A percentile compares a stretch with the other conserved stretches of the same genome.
phyloP scores from a whole-genome alignment of 345 rosid genomes.

The rapeseed (Brassica napus) region Da-Ae NC_063447.1:6360001-6360500 shows the following conservation, averaged over 20 bases:
- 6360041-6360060: constrained; percentile 69
- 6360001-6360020: constrained; percentile 94
- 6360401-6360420: not conserved
- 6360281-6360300: constrained; percentile 78
- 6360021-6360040: constrained; percentile 76
- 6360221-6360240: constrained; percentile 67
- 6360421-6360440: not conserved
- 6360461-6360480: too few species aligned
- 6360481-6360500: too few species aligned
- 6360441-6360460: too few species aligned
- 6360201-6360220: constrained; percentile 81
- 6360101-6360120: constrained; percentile 86
- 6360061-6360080: constrained; percentile 74
- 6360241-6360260: constrained; percentile 78
- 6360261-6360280: constrained; percentile 88
- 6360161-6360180: constrained; percentile 93
- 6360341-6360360: constrained; percentile 81
- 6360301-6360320: constrained; percentile 81
- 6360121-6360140: constrained; percentile 95
- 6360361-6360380: constrained; percentile 75
- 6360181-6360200: constrained; percentile 91
- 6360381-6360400: constrained; percentile 58
- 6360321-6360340: constrained; percentile 87
- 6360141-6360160: constrained; percentile 93
- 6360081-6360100: constrained; percentile 94